Conservation (phyloP, 345 rosid species). For the Citrus maxima region DNA sequence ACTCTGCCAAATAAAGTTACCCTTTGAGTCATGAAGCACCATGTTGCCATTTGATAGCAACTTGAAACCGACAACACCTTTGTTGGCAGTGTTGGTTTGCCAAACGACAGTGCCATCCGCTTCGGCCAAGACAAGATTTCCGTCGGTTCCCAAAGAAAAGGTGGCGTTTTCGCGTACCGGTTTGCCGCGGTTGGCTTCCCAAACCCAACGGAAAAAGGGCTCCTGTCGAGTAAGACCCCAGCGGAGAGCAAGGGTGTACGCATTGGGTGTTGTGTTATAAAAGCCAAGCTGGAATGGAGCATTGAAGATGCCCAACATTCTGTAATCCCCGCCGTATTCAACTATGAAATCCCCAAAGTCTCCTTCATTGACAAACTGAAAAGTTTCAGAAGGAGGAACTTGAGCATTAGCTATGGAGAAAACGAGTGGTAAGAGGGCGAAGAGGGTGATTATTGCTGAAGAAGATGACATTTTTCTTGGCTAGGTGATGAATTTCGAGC, state of each 20-base stretch:
- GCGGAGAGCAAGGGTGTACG: conserved; percentile 50
- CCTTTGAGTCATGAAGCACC: conserved; percentile 44
- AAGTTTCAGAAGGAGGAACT: conserved; percentile 36
- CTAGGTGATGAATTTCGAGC: not conserved
- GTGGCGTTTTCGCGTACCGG: conserved; percentile 62
- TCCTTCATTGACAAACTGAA: conserved; percentile 35
- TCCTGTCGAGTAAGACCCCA: conserved; percentile 21
- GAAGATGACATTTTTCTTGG: conserved; percentile 5
- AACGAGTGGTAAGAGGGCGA: conserved; percentile 6
- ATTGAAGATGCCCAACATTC: conserved; percentile 10
- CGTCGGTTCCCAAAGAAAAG: conserved; percentile 38
- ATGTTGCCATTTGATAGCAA: conserved; percentile 54
- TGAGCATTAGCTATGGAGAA: conserved; percentile 19
- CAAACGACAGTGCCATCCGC: conserved; percentile 52
- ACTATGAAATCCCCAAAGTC: conserved; percentile 24
- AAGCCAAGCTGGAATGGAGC: conserved; percentile 52
- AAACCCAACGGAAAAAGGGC: conserved; percentile 39
- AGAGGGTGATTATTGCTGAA: not conserved
- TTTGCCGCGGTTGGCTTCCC: conserved; percentile 62
- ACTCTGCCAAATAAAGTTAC: conserved; percentile 53
- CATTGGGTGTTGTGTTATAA: conserved; percentile 57
- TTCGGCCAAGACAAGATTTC: conserved; percentile 53
- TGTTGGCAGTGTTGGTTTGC: conserved; percentile 62
- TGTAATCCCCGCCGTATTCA: conserved; percentile 38
- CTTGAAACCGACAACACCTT: conserved; percentile 48